Base-by-base conservation (phyloP, 768 basidiomycete species). In the Calocera viscosa region DNA sequence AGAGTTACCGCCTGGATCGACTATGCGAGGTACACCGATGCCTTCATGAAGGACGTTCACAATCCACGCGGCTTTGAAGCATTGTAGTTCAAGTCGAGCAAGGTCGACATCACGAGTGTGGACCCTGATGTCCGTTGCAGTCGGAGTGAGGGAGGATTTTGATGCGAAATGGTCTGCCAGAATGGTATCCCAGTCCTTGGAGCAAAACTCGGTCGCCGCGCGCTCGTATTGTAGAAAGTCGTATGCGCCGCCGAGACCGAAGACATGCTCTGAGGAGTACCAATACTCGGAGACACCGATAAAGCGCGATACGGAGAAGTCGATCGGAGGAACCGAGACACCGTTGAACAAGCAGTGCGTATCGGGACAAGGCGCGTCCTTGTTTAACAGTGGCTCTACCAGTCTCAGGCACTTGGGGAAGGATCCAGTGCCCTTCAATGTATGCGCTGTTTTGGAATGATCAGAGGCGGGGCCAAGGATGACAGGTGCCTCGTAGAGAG, bases 11-110 rank as follows among this genome's bases (percentile, higher is more conserved):
- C 85, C 90, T 0, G 84, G 80, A 75, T 97, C 95, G 64, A 91
- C 84, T 34, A 96, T 86, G 30, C 96, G 82, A 28, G 96, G 96
- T 74, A 99, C 84, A 10, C 94, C 94, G 64, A 99, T 87, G 33
- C 96, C 96, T 74, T 96, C 92, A 71, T 98, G 95, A 1, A 99
- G 77, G 39, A 99, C 89, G 76, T 98, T 97, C 64, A 89, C 87
- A 66, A 99, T 83, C 96, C 96, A 99, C 1, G 96, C 94, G 0
- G 95, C 93, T 76, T 99, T 99, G 86, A 99, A 99, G 75, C 96
- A 99, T 74, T 98, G 96, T 90, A 95, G 90, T 77, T 95, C 85
- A 68, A 99, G 77, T 53, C 95, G 84, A 26, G 90, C 83, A 38
- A 90, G 76, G 74, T 94, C 94, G 67, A 95, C 87, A 66, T 84